Percentiles rank a stretch among this genome's conserved stretches.
Conservation (phyloP, 2,329 filamentous ascomycete genomes). For the Paraphoma chrysanthemicola region DNA sequence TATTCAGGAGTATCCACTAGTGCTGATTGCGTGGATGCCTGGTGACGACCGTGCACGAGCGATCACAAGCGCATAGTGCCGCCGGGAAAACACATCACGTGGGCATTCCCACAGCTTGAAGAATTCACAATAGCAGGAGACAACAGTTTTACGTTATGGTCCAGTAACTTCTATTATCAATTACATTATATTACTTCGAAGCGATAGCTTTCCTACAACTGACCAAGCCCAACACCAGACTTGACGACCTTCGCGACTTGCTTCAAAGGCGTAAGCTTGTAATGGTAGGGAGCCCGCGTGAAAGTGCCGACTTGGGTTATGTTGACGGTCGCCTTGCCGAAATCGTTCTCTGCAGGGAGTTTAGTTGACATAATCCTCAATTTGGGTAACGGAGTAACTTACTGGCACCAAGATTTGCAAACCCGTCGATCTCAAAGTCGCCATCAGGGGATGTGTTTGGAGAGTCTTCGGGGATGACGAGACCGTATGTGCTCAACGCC, state of each 20-base stretch:
- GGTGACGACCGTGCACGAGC: no score
- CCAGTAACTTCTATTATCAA: neutral
- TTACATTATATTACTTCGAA: neutral
- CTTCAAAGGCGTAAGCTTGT: constrained; percentile 55
- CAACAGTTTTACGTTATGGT: no score
- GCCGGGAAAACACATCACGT: no score
- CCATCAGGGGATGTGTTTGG: constrained; percentile 62
- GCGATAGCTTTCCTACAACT: constrained; percentile 30
- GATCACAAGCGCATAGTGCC: no score
- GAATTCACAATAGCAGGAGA: no score
- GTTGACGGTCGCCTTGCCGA: constrained; percentile 57
- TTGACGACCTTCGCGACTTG: constrained; percentile 53
- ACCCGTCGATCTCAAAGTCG: constrained; percentile 63
- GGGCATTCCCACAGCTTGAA: no score
- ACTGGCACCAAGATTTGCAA: constrained; percentile 62
- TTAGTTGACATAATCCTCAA: constrained; percentile 5
- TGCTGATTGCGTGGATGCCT: no score
- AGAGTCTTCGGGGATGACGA: constrained; percentile 63
- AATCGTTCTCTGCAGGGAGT: constrained; percentile 52
- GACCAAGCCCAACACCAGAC: constrained; percentile 56
- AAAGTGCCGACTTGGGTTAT: constrained; percentile 61
- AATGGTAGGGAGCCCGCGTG: constrained; percentile 57
- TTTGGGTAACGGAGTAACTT: constrained; percentile 29
- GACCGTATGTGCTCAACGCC: constrained; percentile 61
- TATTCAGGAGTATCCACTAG: no score